A percentile compares a stretch with the other conserved stretches of the same genome.
These are phyloP conservation scores for Leptomonas pyrrhocoris DNA, from an alignment of 208 protist genomes.

Conservation along the genomic window DNA sequence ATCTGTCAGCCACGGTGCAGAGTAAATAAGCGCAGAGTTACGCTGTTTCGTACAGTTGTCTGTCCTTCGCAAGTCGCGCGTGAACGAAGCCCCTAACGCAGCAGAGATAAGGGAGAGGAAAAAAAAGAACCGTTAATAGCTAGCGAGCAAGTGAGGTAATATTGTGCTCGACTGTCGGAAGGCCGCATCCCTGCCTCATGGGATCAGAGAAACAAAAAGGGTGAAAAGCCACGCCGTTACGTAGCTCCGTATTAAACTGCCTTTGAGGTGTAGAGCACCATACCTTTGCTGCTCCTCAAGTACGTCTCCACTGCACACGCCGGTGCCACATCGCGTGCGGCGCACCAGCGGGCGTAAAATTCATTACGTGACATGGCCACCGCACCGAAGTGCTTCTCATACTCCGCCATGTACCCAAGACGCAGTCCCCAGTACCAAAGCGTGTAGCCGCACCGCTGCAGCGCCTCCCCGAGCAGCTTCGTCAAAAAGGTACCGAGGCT, in stretches of 20 bases:
- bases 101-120: too few relatives aligned
- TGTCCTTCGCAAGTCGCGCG: too few relatives aligned
- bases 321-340: slow-evolving; percentile 39
- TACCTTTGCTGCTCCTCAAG: slow-evolving; percentile 41
- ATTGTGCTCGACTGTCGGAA: too few relatives aligned
- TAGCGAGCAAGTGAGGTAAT: too few relatives aligned
- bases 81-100: too few relatives aligned
- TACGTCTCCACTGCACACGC: slow-evolving; percentile 38
- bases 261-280: slow-evolving; percentile 42
- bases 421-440: slow-evolving; percentile 83
- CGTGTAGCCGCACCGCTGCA: slow-evolving; percentile 74
- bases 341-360: slow-evolving; percentile 58
- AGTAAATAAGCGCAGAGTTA: too few relatives aligned
- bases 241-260: background rate
- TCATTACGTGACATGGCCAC: slow-evolving; percentile 32
- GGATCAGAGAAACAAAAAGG: background rate
- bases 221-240: background rate
- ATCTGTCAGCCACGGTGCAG: too few relatives aligned
- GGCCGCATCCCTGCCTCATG: background rate
- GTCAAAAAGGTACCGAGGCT: slow-evolving; percentile 62
- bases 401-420: slow-evolving; percentile 73
- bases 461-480: slow-evolving; percentile 71
- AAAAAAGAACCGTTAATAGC: too few relatives aligned
- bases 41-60: too few relatives aligned
- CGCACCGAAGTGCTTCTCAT: slow-evolving; percentile 55